Evolutionary conservation across 495 filamentous ascomycete species (phyloP), one percentile per base, ranked within the genome.

Genomic region (Acidiella bohemica): DNA sequence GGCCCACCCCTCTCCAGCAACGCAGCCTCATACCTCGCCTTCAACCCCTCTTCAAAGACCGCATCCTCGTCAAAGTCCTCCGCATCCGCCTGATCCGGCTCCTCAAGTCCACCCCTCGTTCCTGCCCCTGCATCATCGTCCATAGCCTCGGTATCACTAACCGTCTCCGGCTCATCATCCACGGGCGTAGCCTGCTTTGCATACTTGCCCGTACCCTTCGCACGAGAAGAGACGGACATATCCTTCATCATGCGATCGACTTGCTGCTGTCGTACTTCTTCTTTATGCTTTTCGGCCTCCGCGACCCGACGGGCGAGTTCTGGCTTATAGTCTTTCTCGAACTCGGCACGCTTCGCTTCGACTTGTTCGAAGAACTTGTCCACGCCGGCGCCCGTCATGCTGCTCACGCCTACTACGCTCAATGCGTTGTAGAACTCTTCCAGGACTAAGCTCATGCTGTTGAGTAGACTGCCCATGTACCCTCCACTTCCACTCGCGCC

Each of bases 371-470:
- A 93, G 61, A 99, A 99, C 26, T 87, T 82, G 26, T 87, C 80
- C 32, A 99, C 73, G 5, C 90, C 92, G 2, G 80, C 74, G 8
- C 90, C 90, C 0, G 86, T 88, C 76, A 94, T 86, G 14, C 86
- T 81, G 46, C 82, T 90, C 9, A 99, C 90, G 4, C 80, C 85
- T 0, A 96, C 86, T 13, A 99, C 75, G 57, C 74, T 88, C 8
- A 99, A 65, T 53, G 94, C 84, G 9, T 78, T 71, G 57, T 99
- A 99, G 57, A 99, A 99, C 59, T 99, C 90, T 49, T 99, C 92
- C 17, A 99, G 65, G 78, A 99, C 82, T 44, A 96, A 61, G 54
- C 81, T 90, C 90, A 99, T 99, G 56, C 82, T 90, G 65, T 95
- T 96, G 13, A 96, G 66, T 35, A 96, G 61, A 38, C 79, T 85